Evolutionary conservation across 2,329 filamentous ascomycete species (phyloP).

Genomic region (Drechslerella coelobrocha): DNA sequence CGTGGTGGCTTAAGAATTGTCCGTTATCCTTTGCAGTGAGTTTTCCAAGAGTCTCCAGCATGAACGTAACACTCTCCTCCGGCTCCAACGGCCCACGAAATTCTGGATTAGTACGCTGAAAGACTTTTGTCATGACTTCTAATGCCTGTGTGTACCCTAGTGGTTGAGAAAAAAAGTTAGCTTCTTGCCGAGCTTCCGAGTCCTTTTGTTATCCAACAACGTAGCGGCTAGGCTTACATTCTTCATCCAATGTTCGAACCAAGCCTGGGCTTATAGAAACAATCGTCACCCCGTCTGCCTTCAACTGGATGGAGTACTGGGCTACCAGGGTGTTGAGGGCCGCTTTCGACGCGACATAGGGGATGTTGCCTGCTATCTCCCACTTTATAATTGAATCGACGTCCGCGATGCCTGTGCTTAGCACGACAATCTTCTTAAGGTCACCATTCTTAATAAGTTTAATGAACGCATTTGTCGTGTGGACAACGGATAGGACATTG

Average conservation of each 20-base stretch:
- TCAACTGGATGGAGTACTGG: slow-evolving; percentile 57
- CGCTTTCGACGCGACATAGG: slow-evolving; percentile 59
- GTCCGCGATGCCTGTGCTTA: slow-evolving; percentile 59
- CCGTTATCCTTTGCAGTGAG: slow-evolving; percentile 63
- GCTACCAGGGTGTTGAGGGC: slow-evolving; percentile 59
- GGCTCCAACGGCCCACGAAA: slow-evolving; percentile 58
- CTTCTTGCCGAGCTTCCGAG: not conserved
- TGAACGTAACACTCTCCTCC: slow-evolving; percentile 57
- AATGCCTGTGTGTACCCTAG: not conserved
- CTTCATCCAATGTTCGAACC: slow-evolving; percentile 53
- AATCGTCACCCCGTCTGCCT: slow-evolving; percentile 32
- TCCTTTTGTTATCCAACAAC: not conserved
- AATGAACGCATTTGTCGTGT: slow-evolving; percentile 59
- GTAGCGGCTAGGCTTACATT: slow-evolving; percentile 16
- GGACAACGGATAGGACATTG: slow-evolving; percentile 56
- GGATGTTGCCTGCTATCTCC: slow-evolving; percentile 53
- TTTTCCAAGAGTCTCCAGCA: slow-evolving; percentile 58
- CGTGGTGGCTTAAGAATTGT: slow-evolving; percentile 64
- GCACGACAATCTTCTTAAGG: slow-evolving; percentile 60
- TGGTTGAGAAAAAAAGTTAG: not conserved
- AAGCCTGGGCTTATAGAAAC: slow-evolving; percentile 42
- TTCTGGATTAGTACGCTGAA: slow-evolving; percentile 59
- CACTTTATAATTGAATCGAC: slow-evolving; percentile 53
- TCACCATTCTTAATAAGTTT: slow-evolving; percentile 58
- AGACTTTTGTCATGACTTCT: slow-evolving; percentile 54